These are phyloP conservation scores for Wickerhamiella allomyrinae DNA, from an alignment of 805 yeast species.

Conservation along the genomic window DNA sequence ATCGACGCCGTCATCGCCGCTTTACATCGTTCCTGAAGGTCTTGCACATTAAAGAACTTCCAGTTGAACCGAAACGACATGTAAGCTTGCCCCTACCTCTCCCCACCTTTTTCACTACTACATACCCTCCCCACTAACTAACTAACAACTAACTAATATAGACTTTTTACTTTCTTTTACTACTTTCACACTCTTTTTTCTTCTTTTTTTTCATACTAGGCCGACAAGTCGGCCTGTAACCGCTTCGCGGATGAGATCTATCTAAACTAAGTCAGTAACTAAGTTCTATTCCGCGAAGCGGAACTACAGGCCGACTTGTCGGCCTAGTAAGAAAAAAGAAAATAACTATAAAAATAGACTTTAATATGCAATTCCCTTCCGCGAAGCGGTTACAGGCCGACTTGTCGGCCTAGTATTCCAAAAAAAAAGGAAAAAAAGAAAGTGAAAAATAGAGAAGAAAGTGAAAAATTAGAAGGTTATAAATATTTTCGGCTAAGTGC, in stretches of 20 bases:
- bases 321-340: no score
- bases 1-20: slow-evolving; percentile 21
- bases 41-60: slow-evolving; percentile 56
- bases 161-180: background rate
- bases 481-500: slow-evolving; percentile 63
- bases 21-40: slow-evolving; percentile 45
- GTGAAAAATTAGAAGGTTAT: no score
- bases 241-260: no score
- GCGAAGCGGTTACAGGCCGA: no score
- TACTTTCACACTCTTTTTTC: no score
- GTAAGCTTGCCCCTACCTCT: background rate
- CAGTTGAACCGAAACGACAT: slow-evolving; percentile 52
- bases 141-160: background rate
- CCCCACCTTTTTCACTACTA: background rate
- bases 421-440: no score
- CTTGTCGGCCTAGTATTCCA: no score
- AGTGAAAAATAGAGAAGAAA: no score
- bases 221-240: no score
- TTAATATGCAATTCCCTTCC: no score
- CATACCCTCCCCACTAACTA: background rate
- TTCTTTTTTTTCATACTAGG: no score
- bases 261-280: background rate
- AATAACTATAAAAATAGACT: background rate
- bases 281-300: background rate
- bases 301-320: no score